These are phyloP conservation scores for Casuarina cunninghamiana DNA, from an alignment of 306 rosid species.

Conservation along the genomic window DNA sequence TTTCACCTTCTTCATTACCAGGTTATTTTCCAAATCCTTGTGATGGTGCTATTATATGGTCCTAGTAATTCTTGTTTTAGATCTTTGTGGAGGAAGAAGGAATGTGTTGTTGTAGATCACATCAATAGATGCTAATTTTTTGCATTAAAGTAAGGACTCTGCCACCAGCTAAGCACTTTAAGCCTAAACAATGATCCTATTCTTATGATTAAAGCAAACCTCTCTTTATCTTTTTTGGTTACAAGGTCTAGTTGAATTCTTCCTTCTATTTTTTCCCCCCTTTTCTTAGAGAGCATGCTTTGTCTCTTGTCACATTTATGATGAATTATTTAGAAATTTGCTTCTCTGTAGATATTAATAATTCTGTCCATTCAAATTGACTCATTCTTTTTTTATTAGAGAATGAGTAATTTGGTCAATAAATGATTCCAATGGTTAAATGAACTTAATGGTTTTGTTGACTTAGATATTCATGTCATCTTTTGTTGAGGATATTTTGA, in stretches of 20 bases:
- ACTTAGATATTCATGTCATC: not conserved
- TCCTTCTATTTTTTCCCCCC: no score
- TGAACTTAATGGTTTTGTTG: not conserved
- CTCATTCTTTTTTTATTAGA: not conserved
- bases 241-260: no score
- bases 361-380: not conserved
- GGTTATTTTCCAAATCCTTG: not conserved
- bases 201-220: not conserved
- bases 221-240: not conserved
- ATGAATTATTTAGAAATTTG: not conserved
- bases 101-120: not conserved
- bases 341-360: not conserved
- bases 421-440: not conserved
- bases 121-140: not conserved
- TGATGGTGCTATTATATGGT: not conserved
- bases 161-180: not conserved
- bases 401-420: not conserved
- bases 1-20: not conserved
- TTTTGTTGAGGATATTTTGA: slow-evolving; percentile 3
- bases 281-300: not conserved
- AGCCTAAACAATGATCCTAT: not conserved
- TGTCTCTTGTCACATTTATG: not conserved
- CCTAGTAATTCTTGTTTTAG: not conserved
- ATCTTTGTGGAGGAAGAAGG: not conserved
- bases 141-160: not conserved